A percentile compares a stretch with the other conserved stretches of the same genome.
phyloP scores from a whole-genome alignment of 345 rosid species.

The Aegle marmelos region DNA sequence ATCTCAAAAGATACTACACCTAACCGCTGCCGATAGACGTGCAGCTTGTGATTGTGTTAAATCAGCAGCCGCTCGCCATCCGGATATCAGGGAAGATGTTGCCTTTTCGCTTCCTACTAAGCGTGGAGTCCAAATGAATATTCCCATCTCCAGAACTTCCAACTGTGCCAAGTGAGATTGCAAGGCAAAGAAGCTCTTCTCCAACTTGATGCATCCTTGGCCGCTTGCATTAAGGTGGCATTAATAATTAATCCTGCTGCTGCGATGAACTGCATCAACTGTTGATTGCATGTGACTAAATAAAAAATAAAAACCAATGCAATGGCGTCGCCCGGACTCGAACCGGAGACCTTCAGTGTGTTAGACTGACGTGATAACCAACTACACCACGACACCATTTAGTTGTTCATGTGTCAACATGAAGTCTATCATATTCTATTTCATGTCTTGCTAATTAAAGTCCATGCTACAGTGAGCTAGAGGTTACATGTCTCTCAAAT shows the following conservation, averaged over 20 bases:
- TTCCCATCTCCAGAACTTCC: background rate
- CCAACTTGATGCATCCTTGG: too few relatives aligned
- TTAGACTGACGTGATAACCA: slow-evolving; percentile 99
- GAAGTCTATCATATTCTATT: too few relatives aligned
- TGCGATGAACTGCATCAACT: background rate
- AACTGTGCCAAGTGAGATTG: background rate
- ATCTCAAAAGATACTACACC: background rate
- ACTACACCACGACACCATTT: slow-evolving; percentile 99
- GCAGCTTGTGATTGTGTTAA: background rate
- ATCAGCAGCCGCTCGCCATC: background rate
- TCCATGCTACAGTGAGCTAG: too few relatives aligned
- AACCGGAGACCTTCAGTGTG: slow-evolving; percentile 99
- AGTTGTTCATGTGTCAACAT: too few relatives aligned
- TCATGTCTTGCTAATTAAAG: too few relatives aligned
- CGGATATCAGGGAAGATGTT: background rate
- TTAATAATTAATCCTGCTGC: background rate
- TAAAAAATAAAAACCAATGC: too few relatives aligned
- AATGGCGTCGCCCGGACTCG: slow-evolving; percentile 85
- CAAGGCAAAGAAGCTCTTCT: too few relatives aligned
- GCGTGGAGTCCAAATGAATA: background rate
- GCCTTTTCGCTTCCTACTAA: background rate
- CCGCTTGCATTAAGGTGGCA: too few relatives aligned
- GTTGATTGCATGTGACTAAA: background rate
- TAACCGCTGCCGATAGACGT: background rate
- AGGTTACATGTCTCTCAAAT: too few relatives aligned